Base-by-base conservation (phyloP, 2,329 filamentous ascomycete species). In the Calonectria crousiana region DNA sequence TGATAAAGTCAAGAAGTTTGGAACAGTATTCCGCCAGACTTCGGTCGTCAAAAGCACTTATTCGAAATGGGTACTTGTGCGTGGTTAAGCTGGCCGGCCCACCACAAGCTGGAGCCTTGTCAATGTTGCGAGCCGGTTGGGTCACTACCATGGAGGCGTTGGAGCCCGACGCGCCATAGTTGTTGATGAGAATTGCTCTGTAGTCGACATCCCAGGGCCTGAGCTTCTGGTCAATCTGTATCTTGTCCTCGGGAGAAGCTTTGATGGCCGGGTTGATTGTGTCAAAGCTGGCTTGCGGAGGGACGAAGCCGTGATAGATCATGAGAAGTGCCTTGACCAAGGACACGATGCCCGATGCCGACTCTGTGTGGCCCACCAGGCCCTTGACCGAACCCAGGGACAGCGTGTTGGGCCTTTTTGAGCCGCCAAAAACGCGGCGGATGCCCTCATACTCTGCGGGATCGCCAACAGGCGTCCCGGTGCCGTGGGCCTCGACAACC, bases 401-500 rank as follows among this genome's bases (percentile, higher is more conserved):
- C 28, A 80, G 70, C 4, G 68, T 41, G 4, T 77, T 56, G 13
- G 16, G 18, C 14, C 47, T 41, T 41, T 18, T 6, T 18, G 38
- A 4, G 8, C 60, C 72, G 11, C 74, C 30, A 13, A 75, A 65
- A 30, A 65, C 38, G 16, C 28, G 9, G 6, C 76, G 67, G 58
- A 79, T 74, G 36, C 77, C 75, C 4, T 73, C 69, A 10, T 77
- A 74, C 74, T 91, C 89, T 13, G 86, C 86, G 0, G 89, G 88
- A 72, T 91, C 89, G 8, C 89, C 90, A 1, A 87, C 86, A 28
- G 83, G 82, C 13, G 89, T 91, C 11, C 89, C 89, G 0, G 89
- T 90, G 13, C 89, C 89, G 77, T 91, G 89, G 9, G 86, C 86
- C 75, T 91, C 89, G 14, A 79, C 77, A 11, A 73, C 75, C 36